Evolutionary conservation across 441 rosid species (phyloP).

Genomic region (Corymbia calophylla): DNA sequence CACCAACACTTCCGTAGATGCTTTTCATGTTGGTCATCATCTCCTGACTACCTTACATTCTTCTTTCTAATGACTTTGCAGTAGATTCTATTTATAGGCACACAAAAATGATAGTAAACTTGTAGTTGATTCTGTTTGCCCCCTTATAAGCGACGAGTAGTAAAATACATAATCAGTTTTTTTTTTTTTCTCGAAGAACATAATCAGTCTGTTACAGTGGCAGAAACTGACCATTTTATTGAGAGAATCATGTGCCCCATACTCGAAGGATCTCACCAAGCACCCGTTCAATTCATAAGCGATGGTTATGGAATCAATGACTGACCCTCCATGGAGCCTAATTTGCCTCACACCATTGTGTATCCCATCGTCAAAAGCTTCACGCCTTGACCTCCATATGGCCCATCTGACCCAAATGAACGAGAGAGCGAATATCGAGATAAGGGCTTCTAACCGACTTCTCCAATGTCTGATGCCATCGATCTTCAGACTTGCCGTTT

Average conservation of each 20-base stretch:
- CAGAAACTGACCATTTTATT: neutral
- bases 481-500: neutral
- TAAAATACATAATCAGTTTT: too few relatives aligned
- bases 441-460: neutral
- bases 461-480: neutral
- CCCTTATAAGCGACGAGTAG: too few relatives aligned
- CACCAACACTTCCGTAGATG: too few relatives aligned
- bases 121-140: too few relatives aligned
- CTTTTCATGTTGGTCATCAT: too few relatives aligned
- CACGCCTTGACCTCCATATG: neutral
- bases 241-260: neutral
- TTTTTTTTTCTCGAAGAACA: too few relatives aligned
- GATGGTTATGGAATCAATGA: neutral
- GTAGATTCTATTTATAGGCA: too few relatives aligned
- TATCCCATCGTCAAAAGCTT: neutral
- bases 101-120: too few relatives aligned
- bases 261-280: neutral
- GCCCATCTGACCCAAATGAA: too few relatives aligned
- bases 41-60: too few relatives aligned
- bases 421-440: neutral
- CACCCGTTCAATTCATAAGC: neutral
- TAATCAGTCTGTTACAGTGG: neutral
- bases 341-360: neutral
- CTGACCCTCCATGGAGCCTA: fast-evolving
- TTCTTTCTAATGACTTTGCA: too few relatives aligned